These are phyloP conservation scores for Trichoderma parareesei DNA, from an alignment of 495 filamentous ascomycete species.

Conservation along the genomic window DNA sequence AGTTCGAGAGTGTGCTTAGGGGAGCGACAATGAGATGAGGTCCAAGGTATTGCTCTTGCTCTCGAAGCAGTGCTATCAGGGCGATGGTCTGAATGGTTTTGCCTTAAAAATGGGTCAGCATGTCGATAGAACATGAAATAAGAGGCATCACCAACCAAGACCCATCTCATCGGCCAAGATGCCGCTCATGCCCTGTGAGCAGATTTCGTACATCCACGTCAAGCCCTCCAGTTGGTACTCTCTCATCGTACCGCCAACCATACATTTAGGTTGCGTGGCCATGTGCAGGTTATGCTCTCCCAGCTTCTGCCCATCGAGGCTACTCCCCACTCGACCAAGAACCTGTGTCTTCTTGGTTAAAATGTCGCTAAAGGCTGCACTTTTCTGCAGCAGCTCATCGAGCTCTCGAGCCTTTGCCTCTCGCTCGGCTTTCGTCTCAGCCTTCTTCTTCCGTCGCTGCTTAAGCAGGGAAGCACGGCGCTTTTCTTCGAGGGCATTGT, in stretches of 20 bases:
- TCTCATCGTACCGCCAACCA: conserved; percentile 86
- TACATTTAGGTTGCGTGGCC: conserved; percentile 73
- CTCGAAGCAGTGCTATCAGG: conserved; percentile 79
- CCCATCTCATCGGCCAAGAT: conserved; percentile 99
- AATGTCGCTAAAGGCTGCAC: conserved; percentile 42
- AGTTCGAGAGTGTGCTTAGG: conserved; percentile 86
- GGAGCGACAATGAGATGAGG: conserved; percentile 88
- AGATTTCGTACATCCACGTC: conserved; percentile 87
- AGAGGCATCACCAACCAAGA: conserved; percentile 44
- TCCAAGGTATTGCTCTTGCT: conserved; percentile 69
- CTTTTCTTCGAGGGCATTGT: conserved; percentile 41
- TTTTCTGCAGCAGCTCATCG: conserved; percentile 40
- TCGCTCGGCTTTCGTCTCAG: conserved; percentile 44
- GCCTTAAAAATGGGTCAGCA: conserved; percentile 21
- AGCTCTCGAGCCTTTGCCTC: conserved; percentile 43
- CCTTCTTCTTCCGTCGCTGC: conserved; percentile 37
- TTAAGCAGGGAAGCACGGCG: conserved; percentile 27
- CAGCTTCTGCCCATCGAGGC: conserved; percentile 46
- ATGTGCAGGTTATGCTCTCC: conserved; percentile 71
- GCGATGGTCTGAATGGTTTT: conserved; percentile 95
- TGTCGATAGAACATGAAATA: background rate
- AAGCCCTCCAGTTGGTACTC: conserved; percentile 91
- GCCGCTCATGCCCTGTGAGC: conserved; percentile 77
- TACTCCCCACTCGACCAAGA: conserved; percentile 45
- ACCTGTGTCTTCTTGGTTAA: conserved; percentile 47